Base-by-base conservation (phyloP, 805 yeast genomes). In the Jamesozyma spencerorum region DNA sequence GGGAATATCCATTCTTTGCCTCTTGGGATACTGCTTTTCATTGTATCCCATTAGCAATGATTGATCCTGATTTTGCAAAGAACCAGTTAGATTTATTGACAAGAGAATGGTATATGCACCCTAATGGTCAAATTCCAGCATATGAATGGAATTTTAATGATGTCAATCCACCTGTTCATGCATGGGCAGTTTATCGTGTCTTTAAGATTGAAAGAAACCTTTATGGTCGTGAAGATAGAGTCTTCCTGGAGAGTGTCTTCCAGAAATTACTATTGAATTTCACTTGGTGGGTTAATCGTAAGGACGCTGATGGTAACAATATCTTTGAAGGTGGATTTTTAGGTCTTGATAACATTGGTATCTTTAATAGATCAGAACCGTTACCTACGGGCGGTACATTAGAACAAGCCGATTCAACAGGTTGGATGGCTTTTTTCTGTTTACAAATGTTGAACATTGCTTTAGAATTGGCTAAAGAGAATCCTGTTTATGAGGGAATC, bases 21-120 rank as follows among this genome's bases (percentile, higher is more conserved):
- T 90, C 95, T 3, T 87, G 97, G 97, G 97, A 87, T 62, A 81
- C 94, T 4, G 94, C 95, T 0, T 87, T 87, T 77, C 97, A 87
- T 64, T 84, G 95, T 53, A 75, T 87, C 50, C 95, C 97, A 11
- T 65, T 87, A 47, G 90, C 95, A 4, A 84, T 87, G 87, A 77
- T 87, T 55, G 97, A 87, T 60, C 95, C 95, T 1, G 86, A 75
- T 40, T 87, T 85, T 65, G 94, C 96, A 28, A 87, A 87, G 61
- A 80, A 76, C 51, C 96, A 87, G 64, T 71, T 87, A 50, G 94
- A 82, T 58, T 66, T 87, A 42, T 67, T 87, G 58, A 81, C 94
- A 24, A 73, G 95, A 56, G 97, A 87, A 63, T 87, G 96, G 96
- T 87, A 87, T 58, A 85, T 86, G 94, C 95, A 90, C 58, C 96